Conservation (phyloP, 805 yeast genomes). For the Barnettozyma siamensis region DNA sequence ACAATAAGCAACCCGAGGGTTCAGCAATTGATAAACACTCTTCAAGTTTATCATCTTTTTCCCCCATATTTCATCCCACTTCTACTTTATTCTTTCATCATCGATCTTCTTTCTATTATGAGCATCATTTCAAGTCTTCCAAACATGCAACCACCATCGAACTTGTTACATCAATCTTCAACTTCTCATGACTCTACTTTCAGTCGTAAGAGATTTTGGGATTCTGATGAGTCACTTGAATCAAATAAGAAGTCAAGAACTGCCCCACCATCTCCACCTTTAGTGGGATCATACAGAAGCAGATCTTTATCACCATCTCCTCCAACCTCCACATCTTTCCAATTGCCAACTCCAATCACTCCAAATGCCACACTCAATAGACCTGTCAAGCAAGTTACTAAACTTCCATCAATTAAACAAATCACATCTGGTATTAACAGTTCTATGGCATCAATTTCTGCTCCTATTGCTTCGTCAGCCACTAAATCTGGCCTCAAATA, state of each 20-base stretch:
- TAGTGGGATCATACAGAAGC: slow-evolving; percentile 13
- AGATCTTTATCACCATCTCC: slow-evolving; percentile 23
- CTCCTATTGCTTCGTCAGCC: slow-evolving; percentile 10
- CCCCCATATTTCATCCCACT: not conserved
- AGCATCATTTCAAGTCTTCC: slow-evolving; percentile 5
- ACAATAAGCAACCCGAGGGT: no score
- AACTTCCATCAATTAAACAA: slow-evolving; percentile 11
- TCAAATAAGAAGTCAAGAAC: slow-evolving; percentile 36
- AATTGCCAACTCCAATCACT: slow-evolving; percentile 11
- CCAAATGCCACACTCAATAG: slow-evolving; percentile 13
- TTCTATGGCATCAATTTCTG: not conserved
- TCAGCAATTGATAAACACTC: no score
- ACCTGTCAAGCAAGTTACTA: slow-evolving; percentile 20
- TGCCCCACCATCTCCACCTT: slow-evolving; percentile 42
- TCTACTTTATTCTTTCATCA: not conserved
- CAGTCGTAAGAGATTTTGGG: slow-evolving; percentile 23
- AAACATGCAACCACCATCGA: slow-evolving; percentile 8
- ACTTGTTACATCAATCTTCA: slow-evolving; percentile 5
- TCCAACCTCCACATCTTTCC: slow-evolving; percentile 6
- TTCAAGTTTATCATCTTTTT: no score
- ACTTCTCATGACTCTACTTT: slow-evolving; percentile 7
- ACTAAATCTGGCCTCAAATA: slow-evolving; percentile 12
- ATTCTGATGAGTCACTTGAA: slow-evolving; percentile 8
- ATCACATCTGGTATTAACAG: slow-evolving; percentile 8
- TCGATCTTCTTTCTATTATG: slow-evolving; percentile 2